Conservation (phyloP, 2,329 filamentous ascomycete genomes). For the Calonectria ilicicola region DNA sequence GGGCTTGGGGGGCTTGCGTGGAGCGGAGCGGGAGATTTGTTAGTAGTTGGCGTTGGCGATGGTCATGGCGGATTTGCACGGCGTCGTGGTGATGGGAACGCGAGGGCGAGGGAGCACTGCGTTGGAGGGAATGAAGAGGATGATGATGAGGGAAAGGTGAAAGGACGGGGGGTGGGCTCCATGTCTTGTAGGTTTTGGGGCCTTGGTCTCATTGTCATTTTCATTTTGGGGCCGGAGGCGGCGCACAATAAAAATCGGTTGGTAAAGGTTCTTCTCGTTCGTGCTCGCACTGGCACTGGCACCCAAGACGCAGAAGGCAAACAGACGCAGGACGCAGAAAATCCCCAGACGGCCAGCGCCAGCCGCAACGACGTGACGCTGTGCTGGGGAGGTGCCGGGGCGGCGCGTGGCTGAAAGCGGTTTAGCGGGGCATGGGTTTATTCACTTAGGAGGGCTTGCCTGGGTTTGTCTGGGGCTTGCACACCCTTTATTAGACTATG, state of each 20-base stretch:
- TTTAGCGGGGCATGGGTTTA: slow-evolving; percentile 32
- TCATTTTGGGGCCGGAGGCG: slow-evolving; percentile 52
- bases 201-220: slow-evolving; percentile 55
- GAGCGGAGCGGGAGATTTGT: slow-evolving; percentile 42
- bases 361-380: slow-evolving; percentile 31
- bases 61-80: slow-evolving; percentile 40
- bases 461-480: slow-evolving; percentile 1
- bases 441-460: slow-evolving; percentile 32
- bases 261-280: slow-evolving; percentile 46
- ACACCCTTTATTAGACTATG: slow-evolving; percentile 21
- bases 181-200: slow-evolving; percentile 52
- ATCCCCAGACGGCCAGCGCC: slow-evolving; percentile 37
- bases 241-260: slow-evolving; percentile 53
- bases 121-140: slow-evolving; percentile 31
- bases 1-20: slow-evolving; percentile 45
- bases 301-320: slow-evolving; percentile 32
- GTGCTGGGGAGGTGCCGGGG: slow-evolving; percentile 26
- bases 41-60: slow-evolving; percentile 38
- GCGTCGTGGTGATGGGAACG: slow-evolving; percentile 42
- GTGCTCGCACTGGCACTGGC: slow-evolving; percentile 35
- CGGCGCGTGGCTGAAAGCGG: slow-evolving; percentile 25
- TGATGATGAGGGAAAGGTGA: slow-evolving; percentile 39
- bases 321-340: slow-evolving; percentile 33
- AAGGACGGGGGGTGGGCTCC: slow-evolving; percentile 44
- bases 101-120: slow-evolving; percentile 27